Evolutionary conservation across 2,329 filamentous ascomycete species (phyloP), one percentile per base, ranked within the genome.

Genomic region (Curvularia eragrostidis): DNA sequence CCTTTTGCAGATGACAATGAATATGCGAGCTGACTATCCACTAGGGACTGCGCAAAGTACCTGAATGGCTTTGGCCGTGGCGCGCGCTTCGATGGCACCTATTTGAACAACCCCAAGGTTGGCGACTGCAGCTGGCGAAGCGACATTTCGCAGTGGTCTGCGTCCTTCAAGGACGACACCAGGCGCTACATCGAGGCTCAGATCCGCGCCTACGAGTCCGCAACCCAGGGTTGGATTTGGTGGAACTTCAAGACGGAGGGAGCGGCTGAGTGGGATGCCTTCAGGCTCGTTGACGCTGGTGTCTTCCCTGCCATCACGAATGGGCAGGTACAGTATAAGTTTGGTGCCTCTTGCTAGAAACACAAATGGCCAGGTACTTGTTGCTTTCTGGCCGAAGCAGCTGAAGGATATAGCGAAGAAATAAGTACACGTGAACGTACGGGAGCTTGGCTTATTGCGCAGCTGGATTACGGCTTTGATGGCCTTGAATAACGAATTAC

Each of bases 201-300:
- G 69, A 74, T 87, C 48, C 76, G 79, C 28, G 75, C 80, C 0
- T 86, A 81, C 62, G 84, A 86, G 72, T 67, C 66, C 9, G 77
- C 79, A 52, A 81, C 81, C 1, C 74, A 82, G 26, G 84, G 84
- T 2, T 86, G 83, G 83, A 73, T 85, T 26, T 85, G 83, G 68
- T 86, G 83, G 83, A 85, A 84, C 59, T 86, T 84, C 75, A 86
- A 86, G 76, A 85, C 84, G 0, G 82, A 86, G 64, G 59, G 60
- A 0, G 79, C 81, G 3, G 77, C 80, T 39, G 83, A 85, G 64
- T 86, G 84, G 82, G 83, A 85, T 69, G 78, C 80, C 23, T 81
- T 81, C 56, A 72, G 71, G 24, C 70, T 85, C 9, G 71, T 84
- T 18, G 80, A 82, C 59, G 78, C 76, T 26, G 83, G 83, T 0